Conservation (phyloP, 352 stramenopile species). For the Paralagenidium karlingii region DNA sequence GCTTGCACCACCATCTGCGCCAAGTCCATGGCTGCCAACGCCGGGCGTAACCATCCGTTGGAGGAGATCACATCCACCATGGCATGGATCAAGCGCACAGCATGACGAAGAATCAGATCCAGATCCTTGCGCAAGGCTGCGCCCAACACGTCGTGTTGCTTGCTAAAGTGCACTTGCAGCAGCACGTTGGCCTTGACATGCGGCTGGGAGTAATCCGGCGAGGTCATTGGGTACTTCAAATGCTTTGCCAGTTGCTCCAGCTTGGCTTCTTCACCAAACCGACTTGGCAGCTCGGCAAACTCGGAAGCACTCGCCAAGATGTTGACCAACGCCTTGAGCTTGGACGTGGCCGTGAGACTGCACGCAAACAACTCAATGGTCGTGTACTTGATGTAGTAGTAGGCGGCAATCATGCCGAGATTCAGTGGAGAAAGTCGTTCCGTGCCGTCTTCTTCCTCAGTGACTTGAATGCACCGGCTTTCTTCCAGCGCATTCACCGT, state of each 20-base stretch:
- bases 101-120: conserved; percentile 82
- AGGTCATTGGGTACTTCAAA: conserved; percentile 85
- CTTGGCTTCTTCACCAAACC: conserved; percentile 89
- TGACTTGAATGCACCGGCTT: conserved; percentile 93
- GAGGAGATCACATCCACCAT: conserved; percentile 99
- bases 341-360: conserved; percentile 94
- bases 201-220: conserved; percentile 84
- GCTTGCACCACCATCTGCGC: conserved; percentile 99
- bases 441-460: conserved; percentile 86
- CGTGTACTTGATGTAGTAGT: conserved; percentile 99
- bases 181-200: conserved; percentile 96
- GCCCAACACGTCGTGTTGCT: conserved; percentile 82
- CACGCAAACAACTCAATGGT: conserved; percentile 99
- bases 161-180: conserved; percentile 95
- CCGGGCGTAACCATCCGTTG: conserved; percentile 97
- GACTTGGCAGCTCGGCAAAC: conserved; percentile 90
- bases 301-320: conserved; percentile 96
- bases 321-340: conserved; percentile 92
- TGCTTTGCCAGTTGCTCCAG: conserved; percentile 91
- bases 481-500: conserved; percentile 95
- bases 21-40: conserved; percentile 97
- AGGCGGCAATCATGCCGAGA: conserved; percentile 98
- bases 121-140: conserved; percentile 89
- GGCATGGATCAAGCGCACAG: conserved; percentile 91
- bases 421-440: conserved; percentile 93